phyloP scores from a whole-genome alignment of 495 filamentous ascomycete species.

The Podospora anserina region DNA sequence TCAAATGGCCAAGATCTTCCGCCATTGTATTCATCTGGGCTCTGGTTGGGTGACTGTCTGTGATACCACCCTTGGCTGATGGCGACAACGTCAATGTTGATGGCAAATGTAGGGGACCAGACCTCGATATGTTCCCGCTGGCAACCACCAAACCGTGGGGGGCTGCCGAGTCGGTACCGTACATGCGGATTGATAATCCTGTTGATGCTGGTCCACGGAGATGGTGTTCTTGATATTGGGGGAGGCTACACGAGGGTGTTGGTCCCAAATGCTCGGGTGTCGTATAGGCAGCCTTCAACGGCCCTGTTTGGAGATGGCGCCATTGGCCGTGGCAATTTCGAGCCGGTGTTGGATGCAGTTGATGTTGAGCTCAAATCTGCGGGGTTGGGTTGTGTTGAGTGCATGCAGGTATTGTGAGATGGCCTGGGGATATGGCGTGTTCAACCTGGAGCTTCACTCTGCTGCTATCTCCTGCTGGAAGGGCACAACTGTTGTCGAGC shows the following conservation, averaged over 20 bases:
- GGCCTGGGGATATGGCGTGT: slow-evolving; percentile 10
- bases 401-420: slow-evolving; percentile 10
- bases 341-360: not conserved
- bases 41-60: not conserved
- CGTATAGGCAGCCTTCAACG: not conserved
- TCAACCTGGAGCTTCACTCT: not conserved
- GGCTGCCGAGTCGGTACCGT: slow-evolving; percentile 8
- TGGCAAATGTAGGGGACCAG: slow-evolving; percentile 7
- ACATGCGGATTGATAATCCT: not conserved
- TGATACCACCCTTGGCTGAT: slow-evolving; percentile 9
- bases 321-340: slow-evolving; percentile 8
- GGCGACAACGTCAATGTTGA: slow-evolving; percentile 5
- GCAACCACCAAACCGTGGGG: slow-evolving; percentile 1
- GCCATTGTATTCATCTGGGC: not conserved
- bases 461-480: too few species aligned
- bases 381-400: not conserved
- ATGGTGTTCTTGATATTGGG: not conserved
- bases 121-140: not conserved
- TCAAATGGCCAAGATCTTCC: slow-evolving; percentile 5
- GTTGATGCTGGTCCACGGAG: not conserved
- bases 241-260: not conserved
- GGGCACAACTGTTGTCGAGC: too few species aligned
- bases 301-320: not conserved
- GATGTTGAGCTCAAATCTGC: not conserved
- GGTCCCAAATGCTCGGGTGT: not conserved